Conservation (phyloP, 1,139 yeast species). For the Scheffersomyces titani region DNA sequence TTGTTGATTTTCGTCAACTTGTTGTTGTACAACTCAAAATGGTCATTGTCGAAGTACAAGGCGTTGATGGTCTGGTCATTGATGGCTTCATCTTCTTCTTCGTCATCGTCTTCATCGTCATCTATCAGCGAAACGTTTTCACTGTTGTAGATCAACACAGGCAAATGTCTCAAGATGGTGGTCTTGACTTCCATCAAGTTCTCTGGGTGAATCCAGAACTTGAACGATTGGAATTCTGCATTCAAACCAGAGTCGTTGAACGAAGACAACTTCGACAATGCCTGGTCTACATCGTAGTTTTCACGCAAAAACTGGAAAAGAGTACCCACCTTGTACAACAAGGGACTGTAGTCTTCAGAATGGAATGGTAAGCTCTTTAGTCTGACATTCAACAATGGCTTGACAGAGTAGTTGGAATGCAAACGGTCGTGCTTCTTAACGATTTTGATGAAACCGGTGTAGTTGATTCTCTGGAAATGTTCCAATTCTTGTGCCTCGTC, state of each 20-base stretch:
- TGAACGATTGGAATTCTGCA: conserved; percentile 71
- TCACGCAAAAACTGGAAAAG: conserved; percentile 81
- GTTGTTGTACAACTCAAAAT: conserved; percentile 83
- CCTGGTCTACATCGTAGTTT: conserved; percentile 47
- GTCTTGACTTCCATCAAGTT: conserved; percentile 97
- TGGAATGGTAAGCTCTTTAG: conserved; percentile 88
- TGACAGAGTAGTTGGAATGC: conserved; percentile 82
- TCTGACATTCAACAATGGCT: conserved; percentile 85
- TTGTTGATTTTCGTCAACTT: conserved; percentile 73
- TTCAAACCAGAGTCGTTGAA: conserved; percentile 51
- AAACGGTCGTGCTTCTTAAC: conserved; percentile 95
- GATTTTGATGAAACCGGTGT: conserved; percentile 91
- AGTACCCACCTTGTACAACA: conserved; percentile 78
- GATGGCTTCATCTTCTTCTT: conserved; percentile 11
- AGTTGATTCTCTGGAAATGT: conserved; percentile 85
- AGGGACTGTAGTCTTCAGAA: conserved; percentile 92
- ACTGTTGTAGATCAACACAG: conserved; percentile 77
- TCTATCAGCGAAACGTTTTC: conserved; percentile 18
- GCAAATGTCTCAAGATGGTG: conserved; percentile 86
- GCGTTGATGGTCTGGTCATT: conserved; percentile 84
- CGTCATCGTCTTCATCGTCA: conserved; percentile 21
- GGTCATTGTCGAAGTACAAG: conserved; percentile 81
- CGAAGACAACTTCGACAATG: conserved; percentile 46
- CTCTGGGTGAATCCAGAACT: conserved; percentile 96
- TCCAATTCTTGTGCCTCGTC: conserved; percentile 83